phyloP scores from a whole-genome alignment of 139 green algal genomes.

The Ulvella scutata region DNA sequence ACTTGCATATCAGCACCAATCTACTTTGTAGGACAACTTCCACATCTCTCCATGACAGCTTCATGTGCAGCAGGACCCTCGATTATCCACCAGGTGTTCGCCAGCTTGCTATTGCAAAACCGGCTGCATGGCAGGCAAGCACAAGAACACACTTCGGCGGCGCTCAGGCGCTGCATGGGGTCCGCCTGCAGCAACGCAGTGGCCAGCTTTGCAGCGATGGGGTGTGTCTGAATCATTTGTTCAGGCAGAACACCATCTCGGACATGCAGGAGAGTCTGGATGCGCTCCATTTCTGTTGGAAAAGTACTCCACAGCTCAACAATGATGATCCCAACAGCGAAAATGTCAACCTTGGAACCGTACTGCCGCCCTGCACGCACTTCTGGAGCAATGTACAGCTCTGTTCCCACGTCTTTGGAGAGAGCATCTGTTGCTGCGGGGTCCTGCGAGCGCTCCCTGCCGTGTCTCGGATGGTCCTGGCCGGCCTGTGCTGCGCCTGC shows the following conservation, averaged over 20 bases:
- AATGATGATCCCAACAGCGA: conserved; percentile 64
- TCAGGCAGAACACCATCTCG: background rate
- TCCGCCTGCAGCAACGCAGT: conserved; percentile 42
- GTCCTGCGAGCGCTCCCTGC: too few species aligned
- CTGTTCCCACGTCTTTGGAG: conserved; percentile 12
- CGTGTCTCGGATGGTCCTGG: too few species aligned
- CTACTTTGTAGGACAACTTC: too few species aligned
- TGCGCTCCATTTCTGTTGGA: conserved; percentile 73
- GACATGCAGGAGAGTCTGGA: conserved; percentile 38
- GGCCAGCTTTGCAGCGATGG: background rate
- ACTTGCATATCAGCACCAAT: too few species aligned
- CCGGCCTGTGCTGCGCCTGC: too few species aligned
- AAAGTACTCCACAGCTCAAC: conserved; percentile 90
- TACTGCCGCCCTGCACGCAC: conserved; percentile 5
- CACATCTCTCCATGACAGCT: too few species aligned
- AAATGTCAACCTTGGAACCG: conserved; percentile 51
- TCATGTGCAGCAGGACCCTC: too few species aligned
- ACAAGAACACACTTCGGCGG: conserved; percentile 13
- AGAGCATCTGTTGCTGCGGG: background rate
- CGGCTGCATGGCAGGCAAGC: too few species aligned
- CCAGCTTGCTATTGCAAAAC: too few species aligned
- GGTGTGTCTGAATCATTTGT: background rate
- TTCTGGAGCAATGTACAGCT: conserved; percentile 19
- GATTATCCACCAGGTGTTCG: too few species aligned
- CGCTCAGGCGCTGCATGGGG: conserved; percentile 56